A percentile compares a stretch with the other conserved stretches of the same genome.
These are phyloP conservation scores for Aspergillus pseudoterreus DNA, from an alignment of 2,329 filamentous ascomycete genomes.

Conservation along the genomic window DNA sequence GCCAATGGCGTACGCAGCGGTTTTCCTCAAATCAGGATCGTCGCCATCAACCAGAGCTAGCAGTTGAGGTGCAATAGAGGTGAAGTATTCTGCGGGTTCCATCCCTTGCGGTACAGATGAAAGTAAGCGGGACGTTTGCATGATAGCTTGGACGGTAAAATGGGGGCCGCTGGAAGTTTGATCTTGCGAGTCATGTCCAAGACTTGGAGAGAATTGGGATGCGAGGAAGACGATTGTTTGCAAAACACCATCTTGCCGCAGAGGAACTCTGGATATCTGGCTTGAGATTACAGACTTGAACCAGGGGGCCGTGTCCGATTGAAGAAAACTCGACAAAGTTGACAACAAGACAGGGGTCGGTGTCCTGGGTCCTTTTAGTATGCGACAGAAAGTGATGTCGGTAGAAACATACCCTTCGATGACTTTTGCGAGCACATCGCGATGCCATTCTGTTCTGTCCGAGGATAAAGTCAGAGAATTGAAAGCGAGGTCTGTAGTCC, in stretches of 20 bases:
- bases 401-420: slow-evolving; percentile 31
- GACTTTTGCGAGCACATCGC: slow-evolving; percentile 23
- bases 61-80: slow-evolving; percentile 38
- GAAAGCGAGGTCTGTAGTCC: slow-evolving; percentile 35
- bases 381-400: neutral
- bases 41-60: slow-evolving; percentile 38
- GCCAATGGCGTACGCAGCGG: slow-evolving; percentile 41
- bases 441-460: slow-evolving; percentile 17
- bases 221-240: slow-evolving; percentile 42
- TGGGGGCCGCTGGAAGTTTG: slow-evolving; percentile 32
- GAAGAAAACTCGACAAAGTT: slow-evolving; percentile 36
- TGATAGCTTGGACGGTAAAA: slow-evolving; percentile 43
- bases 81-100: slow-evolving; percentile 34
- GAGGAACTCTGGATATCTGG: slow-evolving; percentile 36
- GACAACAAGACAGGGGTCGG: slow-evolving; percentile 33
- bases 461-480: slow-evolving; percentile 25
- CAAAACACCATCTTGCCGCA: slow-evolving; percentile 39
- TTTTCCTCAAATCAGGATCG: slow-evolving; percentile 37
- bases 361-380: slow-evolving; percentile 28
- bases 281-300: slow-evolving; percentile 36
- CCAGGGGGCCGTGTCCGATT: slow-evolving; percentile 34
- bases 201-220: slow-evolving; percentile 38
- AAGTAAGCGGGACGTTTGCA: slow-evolving; percentile 41
- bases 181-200: slow-evolving; percentile 32
- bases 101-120: slow-evolving; percentile 40